Evolutionary conservation across 179 eudicot species (phyloP).

Genomic region (Beta macrorhiza): DNA sequence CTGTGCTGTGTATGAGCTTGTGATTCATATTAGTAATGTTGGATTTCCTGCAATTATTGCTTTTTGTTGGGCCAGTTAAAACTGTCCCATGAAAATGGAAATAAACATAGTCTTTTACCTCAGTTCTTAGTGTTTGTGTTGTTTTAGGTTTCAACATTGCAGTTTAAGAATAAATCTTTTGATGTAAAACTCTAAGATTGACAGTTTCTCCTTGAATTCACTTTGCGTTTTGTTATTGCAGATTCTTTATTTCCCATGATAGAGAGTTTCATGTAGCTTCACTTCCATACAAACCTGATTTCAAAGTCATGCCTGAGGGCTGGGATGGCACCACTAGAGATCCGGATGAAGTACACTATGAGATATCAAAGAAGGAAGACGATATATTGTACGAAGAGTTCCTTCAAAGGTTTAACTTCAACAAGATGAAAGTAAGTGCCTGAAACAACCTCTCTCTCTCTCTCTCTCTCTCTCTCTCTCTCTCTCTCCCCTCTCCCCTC

Average conservation of each 20-base stretch:
- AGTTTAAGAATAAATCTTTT: not conserved
- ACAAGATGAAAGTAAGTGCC: constrained; percentile 71
- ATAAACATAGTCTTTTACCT: not conserved
- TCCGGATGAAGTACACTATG: constrained; percentile 95
- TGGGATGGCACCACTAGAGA: constrained; percentile 96
- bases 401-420: constrained; percentile 75
- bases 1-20: constrained; percentile 3
- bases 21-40: not conserved
- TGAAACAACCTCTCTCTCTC: not conserved
- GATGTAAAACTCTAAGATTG: not conserved
- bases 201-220: not conserved
- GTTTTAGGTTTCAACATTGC: not conserved
- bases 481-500: not conserved
- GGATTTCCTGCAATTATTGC: not conserved
- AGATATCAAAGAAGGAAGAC: constrained; percentile 92
- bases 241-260: constrained; percentile 77
- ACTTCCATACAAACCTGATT: constrained; percentile 91
- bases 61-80: not conserved
- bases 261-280: constrained; percentile 90
- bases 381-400: constrained; percentile 77
- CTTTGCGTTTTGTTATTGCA: constrained; percentile 32
- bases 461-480: not conserved
- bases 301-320: constrained; percentile 98
- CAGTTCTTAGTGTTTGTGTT: not conserved
- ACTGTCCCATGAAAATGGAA: not conserved